Evolutionary conservation across 2,329 filamentous ascomycete genomes (phyloP).

Genomic region (Fusarium sp.): DNA sequence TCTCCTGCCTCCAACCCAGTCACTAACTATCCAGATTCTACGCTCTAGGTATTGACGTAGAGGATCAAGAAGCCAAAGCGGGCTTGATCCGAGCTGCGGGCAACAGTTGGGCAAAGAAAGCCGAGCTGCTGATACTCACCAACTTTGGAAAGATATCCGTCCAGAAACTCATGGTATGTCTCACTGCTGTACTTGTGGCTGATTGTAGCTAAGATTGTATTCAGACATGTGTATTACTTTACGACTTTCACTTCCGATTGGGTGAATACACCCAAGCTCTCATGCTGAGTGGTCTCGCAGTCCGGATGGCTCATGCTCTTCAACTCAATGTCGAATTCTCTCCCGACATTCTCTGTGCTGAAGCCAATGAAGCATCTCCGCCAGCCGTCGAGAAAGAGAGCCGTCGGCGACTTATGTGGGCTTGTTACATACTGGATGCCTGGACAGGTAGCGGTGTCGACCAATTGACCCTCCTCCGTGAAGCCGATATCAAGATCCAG

Average conservation of each 20-base stretch:
- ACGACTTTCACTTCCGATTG: conserved; percentile 55
- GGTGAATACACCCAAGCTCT: conserved; percentile 55
- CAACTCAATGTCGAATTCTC: conserved; percentile 54
- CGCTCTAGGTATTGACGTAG: conserved; percentile 46
- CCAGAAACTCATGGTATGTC: conserved; percentile 53
- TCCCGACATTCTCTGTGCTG: conserved; percentile 53
- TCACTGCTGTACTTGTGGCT: background rate
- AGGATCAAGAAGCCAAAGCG: conserved; percentile 47
- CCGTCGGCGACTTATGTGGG: conserved; percentile 56
- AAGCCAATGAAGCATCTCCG: conserved; percentile 45
- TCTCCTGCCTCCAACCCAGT: background rate
- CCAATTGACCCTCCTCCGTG: conserved; percentile 53
- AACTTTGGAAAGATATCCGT: conserved; percentile 55
- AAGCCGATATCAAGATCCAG: conserved; percentile 56
- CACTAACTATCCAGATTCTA: conserved; percentile 49
- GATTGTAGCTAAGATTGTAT: background rate
- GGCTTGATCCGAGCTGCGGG: conserved; percentile 50
- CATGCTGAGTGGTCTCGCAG: conserved; percentile 55
- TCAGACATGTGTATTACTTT: conserved; percentile 53
- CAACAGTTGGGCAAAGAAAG: conserved; percentile 53
- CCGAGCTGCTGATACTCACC: conserved; percentile 51
- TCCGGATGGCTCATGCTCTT: conserved; percentile 56
- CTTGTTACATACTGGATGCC: conserved; percentile 55
- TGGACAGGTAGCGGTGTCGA: conserved; percentile 55
- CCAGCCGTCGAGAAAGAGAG: conserved; percentile 54